Base-by-base conservation (phyloP, 2,329 filamentous ascomycete species). In the Aspergillus hortae region DNA sequence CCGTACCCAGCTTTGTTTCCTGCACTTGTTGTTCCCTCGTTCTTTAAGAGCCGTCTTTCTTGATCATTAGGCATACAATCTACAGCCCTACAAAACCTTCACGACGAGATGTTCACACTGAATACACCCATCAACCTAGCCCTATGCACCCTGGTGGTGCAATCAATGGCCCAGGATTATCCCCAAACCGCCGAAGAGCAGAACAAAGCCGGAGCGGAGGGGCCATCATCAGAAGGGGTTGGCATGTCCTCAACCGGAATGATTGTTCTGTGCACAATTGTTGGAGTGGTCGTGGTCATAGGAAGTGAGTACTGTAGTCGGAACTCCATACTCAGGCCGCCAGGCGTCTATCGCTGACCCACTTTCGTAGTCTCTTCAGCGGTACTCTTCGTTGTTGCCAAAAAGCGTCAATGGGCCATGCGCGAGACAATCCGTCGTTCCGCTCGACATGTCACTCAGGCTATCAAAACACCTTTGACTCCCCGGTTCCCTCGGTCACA, bases 251-350 rank as follows among this genome's bases (percentile, higher is more conserved):
- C 47, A 4, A 56, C 45, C 30, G 59, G 59, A 14, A 60, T 61
- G 53, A 61, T 61, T 15, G 50, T 51, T 3, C 41, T 61, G 6
- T 59, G 58, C 30, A 56, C 55, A 1, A 55, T 61, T 12, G 59
- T 55, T 10, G 59, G 58, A 2, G 38, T 61, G 4, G 59, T 61
- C 4, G 55, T 58, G 19, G 23, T 60, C 11, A 50, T 61, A 15
- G 59, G 59, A 56, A 46, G 59, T 61, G 17, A 42, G 57, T 55
- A 42, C 27, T 21, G 14, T 11, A 12, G 17, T 15, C n/a, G 6
- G 17, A 10, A 17, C 11, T 44, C 7, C 10, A 15, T 23, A 21
- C 6, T 1, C 25, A 11, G n/a, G n/a, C n/a, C n/a, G n/a, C n/a
- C n/a, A n/a, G 27, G 10, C 30, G 6, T 3, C 6, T 4, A 40